These are phyloP conservation scores for Plectosphaerella sp. DNA, from an alignment of 2,329 filamentous ascomycete species.

Conservation along the genomic window DNA sequence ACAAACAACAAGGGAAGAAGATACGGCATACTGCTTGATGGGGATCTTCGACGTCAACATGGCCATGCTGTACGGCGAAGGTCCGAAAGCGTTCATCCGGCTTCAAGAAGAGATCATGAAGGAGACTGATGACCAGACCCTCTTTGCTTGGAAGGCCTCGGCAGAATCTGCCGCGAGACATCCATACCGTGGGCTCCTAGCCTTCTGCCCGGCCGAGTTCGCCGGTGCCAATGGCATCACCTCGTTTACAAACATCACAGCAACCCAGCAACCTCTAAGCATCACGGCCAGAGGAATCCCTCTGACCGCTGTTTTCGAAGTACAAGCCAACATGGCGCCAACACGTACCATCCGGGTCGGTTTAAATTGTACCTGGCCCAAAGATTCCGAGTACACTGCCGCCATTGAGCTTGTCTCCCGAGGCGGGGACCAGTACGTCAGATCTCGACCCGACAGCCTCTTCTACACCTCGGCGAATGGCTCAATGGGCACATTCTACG, in stretches of 20 bases:
- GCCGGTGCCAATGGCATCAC: neutral
- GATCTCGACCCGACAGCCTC: neutral
- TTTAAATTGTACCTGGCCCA: neutral
- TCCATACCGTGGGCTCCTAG: neutral
- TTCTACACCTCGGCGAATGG: neutral
- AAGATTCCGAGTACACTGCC: neutral
- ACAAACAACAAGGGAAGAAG: constrained; percentile 22
- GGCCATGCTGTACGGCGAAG: constrained; percentile 26
- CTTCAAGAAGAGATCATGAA: constrained; percentile 10
- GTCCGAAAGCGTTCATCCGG: constrained; percentile 7
- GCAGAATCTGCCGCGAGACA: neutral
- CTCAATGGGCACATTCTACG: neutral
- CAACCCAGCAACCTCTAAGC: neutral
- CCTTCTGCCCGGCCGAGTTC: neutral
- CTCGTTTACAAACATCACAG: neutral
- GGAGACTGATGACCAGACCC: constrained; percentile 2
- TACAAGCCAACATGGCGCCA: neutral
- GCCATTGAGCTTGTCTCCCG: neutral
- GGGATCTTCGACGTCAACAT: constrained; percentile 28
- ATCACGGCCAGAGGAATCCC: neutral
- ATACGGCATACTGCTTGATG: constrained; percentile 25
- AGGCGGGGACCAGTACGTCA: neutral
- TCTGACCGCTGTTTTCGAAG: neutral
- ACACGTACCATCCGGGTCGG: neutral
- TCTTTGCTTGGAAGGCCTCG: constrained; percentile 3